Base-by-base conservation (phyloP, 768 basidiomycete species). In the Naganishia vaughanmartiniae region DNA sequence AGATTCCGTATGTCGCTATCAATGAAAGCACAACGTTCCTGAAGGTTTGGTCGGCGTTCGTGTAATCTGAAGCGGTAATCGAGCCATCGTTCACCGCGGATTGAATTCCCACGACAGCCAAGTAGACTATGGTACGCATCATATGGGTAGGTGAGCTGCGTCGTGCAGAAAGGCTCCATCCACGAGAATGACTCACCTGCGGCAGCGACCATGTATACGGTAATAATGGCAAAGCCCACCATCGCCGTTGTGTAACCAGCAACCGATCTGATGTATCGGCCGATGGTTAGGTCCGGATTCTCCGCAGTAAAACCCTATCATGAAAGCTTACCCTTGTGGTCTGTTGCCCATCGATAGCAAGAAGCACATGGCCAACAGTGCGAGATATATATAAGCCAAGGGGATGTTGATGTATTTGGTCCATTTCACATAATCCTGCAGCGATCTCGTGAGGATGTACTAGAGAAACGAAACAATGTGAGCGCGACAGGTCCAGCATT, bases 201-300 rank as follows among this genome's bases (percentile, higher is more conserved):
- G 14, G 81, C 80, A 65, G 81, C 81, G 39, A 93, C 92, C 95
- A 99, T 98, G 78, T 98, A 98, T n/a, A 93, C 80, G 36, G 95
- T 98, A 73, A 99, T 88, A 28, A 95, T 4, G 3, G 86, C 92
- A 82, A 95, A 99, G 0, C 92, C 91, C 34, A 95, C 78, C 76
- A 97, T 88, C 33, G 92, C 89, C 9, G 86, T 76, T 2, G 91
- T 92, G 80, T 96, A 99, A 7, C 87, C 87, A 86, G 88, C 88
- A 80, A 91, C 93, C 3, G 88, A 78, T 12, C 83, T 83, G 54
- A 30, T 39, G 66, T 7, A 60, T 28, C 53, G 19, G 65, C 30
- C 9, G 31, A 30, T 17, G 6, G 24, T 65, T 24, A 51, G 60
- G 4, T 28, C 15, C 26, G 24, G 2, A 12, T 5, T 9, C 26